Conservation (phyloP, 208 protist genomes). For the Leishmania arabica region DNA sequence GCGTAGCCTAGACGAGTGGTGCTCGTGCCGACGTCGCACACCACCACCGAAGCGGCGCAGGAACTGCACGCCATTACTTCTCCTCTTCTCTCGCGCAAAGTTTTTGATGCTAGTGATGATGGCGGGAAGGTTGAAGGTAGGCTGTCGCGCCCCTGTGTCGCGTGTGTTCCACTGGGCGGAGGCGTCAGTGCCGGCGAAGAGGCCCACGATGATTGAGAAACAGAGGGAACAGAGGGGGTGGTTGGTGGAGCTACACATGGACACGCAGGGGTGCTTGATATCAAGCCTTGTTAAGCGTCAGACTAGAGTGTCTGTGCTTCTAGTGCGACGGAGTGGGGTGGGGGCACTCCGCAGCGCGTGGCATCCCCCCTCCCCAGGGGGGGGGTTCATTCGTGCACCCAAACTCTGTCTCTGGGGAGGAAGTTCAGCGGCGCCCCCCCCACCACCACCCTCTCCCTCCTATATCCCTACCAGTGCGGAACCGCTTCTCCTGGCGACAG, state of each 20-base stretch:
- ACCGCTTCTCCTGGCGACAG: background rate
- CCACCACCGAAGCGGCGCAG: slow-evolving; percentile 78
- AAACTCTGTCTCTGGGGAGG: background rate
- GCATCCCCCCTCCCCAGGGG: background rate
- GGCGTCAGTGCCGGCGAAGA: background rate
- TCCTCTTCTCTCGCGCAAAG: background rate
- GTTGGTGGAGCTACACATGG: background rate
- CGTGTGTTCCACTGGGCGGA: background rate
- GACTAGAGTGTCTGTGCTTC: background rate
- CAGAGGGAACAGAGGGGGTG: background rate
- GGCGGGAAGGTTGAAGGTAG: background rate
- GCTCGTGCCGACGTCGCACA: slow-evolving; percentile 99
- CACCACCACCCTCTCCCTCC: too few relatives aligned
- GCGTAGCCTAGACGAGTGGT: slow-evolving; percentile 99
- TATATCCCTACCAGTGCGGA: background rate
- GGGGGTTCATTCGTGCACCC: background rate
- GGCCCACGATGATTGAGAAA: background rate
- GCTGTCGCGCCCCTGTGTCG: background rate
- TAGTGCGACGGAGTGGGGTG: background rate
- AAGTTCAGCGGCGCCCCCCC: background rate
- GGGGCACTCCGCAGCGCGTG: background rate
- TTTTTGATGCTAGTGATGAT: background rate
- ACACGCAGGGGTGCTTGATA: background rate
- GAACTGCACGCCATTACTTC: background rate
- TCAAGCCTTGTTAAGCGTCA: background rate